Evolutionary conservation across 1,139 yeast species (phyloP).

Genomic region (Geotrichum phurueaensis): DNA sequence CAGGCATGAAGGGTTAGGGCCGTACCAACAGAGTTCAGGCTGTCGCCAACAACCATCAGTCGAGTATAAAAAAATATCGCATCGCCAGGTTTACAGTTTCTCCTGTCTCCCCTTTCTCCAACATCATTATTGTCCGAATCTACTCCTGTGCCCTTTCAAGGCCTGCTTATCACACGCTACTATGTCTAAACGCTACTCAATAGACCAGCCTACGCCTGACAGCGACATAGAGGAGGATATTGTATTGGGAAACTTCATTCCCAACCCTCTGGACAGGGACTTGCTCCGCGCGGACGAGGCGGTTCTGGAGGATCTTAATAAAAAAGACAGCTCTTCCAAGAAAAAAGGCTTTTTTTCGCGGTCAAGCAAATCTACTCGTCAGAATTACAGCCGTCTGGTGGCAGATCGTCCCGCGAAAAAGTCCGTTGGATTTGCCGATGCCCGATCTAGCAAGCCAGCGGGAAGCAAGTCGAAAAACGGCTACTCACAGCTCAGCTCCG

Average conservation of each 20-base stretch:
- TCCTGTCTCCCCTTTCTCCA: not conserved
- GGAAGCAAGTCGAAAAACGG: conserved; percentile 7
- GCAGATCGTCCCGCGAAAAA: conserved; percentile 10
- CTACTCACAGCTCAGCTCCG: conserved; percentile 4
- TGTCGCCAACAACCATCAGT: not conserved
- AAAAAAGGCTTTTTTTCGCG: conserved; percentile 8
- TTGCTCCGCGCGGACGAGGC: conserved; percentile 30
- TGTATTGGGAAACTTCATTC: conserved; percentile 25
- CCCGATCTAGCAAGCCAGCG: not conserved
- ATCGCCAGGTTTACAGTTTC: not conserved
- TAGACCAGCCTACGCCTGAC: conserved; percentile 26
- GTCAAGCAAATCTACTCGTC: conserved; percentile 5
- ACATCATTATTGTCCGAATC: not conserved
- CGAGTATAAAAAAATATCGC: not conserved
- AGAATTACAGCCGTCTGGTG: conserved; percentile 14
- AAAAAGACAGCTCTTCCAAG: conserved; percentile 8
- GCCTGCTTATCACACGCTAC: not conserved
- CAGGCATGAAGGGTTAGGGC: not conserved
- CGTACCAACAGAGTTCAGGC: not conserved
- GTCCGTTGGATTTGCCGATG: conserved; percentile 17
- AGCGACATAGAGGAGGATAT: conserved; percentile 26
- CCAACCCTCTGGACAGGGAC: conserved; percentile 28
- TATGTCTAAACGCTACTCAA: conserved; percentile 27
- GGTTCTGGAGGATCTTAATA: conserved; percentile 24
- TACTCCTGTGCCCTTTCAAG: not conserved